These are phyloP conservation scores for Fraxinus albicans DNA, from an alignment of 305 asterid species.

Conservation along the genomic window DNA sequence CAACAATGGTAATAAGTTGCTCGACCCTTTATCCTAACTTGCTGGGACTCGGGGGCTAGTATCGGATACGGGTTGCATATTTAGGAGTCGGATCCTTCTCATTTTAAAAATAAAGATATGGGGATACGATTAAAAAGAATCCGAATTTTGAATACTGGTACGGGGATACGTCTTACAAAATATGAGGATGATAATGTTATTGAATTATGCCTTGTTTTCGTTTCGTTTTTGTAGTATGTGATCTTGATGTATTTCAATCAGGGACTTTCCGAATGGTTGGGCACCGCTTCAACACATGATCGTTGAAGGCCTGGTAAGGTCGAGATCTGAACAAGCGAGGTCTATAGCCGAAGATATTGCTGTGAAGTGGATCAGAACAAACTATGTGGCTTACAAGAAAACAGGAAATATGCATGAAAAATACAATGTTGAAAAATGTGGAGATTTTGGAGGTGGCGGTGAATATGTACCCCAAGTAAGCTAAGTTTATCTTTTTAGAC, in stretches of 20 bases:
- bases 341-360: slow-evolving; percentile 59
- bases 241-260: slow-evolving; percentile 23
- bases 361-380: slow-evolving; percentile 73
- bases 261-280: slow-evolving; percentile 99
- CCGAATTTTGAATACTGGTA: too few species aligned
- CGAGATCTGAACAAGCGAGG: slow-evolving; percentile 50
- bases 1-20: slow-evolving; percentile 66
- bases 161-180: too few species aligned
- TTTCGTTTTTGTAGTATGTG: not conserved
- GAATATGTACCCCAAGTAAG: slow-evolving; percentile 92
- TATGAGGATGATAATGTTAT: not conserved
- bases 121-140: too few species aligned
- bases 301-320: slow-evolving; percentile 66
- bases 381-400: slow-evolving; percentile 59
- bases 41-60: not conserved
- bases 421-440: slow-evolving; percentile 73
- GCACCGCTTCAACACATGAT: slow-evolving; percentile 94
- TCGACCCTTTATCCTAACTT: not conserved
- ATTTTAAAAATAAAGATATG: too few species aligned
- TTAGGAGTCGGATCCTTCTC: too few species aligned
- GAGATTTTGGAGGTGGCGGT: slow-evolving; percentile 81
- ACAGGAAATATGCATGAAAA: slow-evolving; percentile 88
- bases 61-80: too few species aligned
- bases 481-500: not conserved
- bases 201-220: not conserved